Evolutionary conservation across 1,284 basidiomycete genomes (phyloP), one percentile per base, ranked within the genome.

Genomic region (Moniliophthora roreri): DNA sequence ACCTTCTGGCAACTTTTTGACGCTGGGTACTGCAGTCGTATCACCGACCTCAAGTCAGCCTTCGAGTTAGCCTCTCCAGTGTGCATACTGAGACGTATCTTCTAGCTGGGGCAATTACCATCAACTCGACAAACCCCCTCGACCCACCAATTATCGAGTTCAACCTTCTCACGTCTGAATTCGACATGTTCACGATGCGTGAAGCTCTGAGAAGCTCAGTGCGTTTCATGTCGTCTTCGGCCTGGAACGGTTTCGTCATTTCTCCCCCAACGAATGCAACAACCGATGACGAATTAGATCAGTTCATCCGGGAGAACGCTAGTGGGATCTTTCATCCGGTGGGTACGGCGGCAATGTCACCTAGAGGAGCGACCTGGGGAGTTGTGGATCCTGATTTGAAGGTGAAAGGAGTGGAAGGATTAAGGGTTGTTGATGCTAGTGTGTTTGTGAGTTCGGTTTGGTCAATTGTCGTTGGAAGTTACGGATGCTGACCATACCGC

Each of bases 1-100:
- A 7, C 60, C 65, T 9, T 28, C 44, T 28, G 44, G 44, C 7
- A 60, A 63, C 48, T 71, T 63, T 54, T 53, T 70, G 26, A 63
- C 64, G 7, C 54, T 68, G 34, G 49, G 50, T 34, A 57, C 60
- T 3, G 60, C 60, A 21, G 55, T 72, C 15, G 60, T 71, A 10
- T 56, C 69, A 5, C 69, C 71, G 0, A 57, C 63, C 5, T 73
- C 71, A 28, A 66, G 71, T 73, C 57, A 56, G 68, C 63, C 16
- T 42, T 46, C 24, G 10, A 16, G 16, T 48, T 16, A 18, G 10
- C 15, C 8, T 35, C n/a, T n/a, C 4, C 21, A 26, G 34, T 8
- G 39, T 15, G 9, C 13, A 15, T 28, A 11, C 20, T 18, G 4
- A n/a, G 1, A 21, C 28, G n/a, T 2, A 11, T 13, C 16, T 40